phyloP scores from a whole-genome alignment of 2,329 filamentous ascomycete species.

The Penicillium sp. region DNA sequence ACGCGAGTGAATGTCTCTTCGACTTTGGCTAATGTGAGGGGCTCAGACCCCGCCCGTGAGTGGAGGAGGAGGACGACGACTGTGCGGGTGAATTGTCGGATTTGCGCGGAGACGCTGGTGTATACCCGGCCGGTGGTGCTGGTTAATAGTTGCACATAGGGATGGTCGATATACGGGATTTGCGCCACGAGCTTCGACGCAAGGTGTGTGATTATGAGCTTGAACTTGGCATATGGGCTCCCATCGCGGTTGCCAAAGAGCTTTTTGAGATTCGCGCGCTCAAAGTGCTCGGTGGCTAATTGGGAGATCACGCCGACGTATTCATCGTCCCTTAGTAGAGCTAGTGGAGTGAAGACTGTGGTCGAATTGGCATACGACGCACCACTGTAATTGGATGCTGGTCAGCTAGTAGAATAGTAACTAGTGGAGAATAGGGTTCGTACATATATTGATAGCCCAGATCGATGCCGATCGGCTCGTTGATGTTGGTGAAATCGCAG shows the following conservation, averaged over 20 bases:
- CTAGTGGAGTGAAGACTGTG: too few species aligned
- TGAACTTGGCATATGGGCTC: too few species aligned
- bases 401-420: too few species aligned
- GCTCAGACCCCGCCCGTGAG: too few species aligned
- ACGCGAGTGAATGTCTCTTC: background rate
- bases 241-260: background rate
- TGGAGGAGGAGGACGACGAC: background rate
- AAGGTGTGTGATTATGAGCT: too few species aligned
- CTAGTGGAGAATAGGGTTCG: too few species aligned
- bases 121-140: too few species aligned
- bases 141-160: background rate
- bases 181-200: too few species aligned
- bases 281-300: background rate
- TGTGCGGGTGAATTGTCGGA: background rate
- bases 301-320: too few species aligned
- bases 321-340: too few species aligned
- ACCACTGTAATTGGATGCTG: too few species aligned
- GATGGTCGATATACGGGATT: background rate
- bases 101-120: too few species aligned
- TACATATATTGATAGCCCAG: background rate
- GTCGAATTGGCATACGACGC: background rate
- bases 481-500: background rate
- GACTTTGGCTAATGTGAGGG: background rate
- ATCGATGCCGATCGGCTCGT: background rate
- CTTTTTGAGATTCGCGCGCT: background rate